Evolutionary conservation across 257 asterid genomes (phyloP), one percentile per base, ranked within the genome.

Genomic region (Dorcoceras hygrometricum): DNA sequence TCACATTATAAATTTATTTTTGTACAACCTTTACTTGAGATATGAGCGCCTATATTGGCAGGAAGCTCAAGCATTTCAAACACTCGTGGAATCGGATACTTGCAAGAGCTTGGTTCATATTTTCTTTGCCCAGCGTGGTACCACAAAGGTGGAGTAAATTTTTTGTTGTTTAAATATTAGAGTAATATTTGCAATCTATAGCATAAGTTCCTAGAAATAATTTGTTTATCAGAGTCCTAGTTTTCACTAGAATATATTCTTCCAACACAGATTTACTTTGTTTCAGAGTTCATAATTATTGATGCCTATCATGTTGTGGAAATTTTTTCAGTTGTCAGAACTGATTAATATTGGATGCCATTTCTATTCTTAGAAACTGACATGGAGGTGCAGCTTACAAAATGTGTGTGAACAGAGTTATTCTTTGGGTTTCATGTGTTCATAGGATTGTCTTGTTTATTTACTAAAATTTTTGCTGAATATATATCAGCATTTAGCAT

Each of bases 91-190:
- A 71, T 84, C 96, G 2, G 95, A 86, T 66, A 81, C 97, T 62
- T 87, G 96, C 89, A 90, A 76, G 91, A 84, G 96, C 76, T 84
- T 94, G 83, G 96, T 94, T 73, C 96, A 94, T 71, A 65, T 90
- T 76, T 94, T 94, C 93, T 89, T 94, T 78, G 85, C 99, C 65
- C 99, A 87, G 68, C 96, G 99, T 67, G 97, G 96, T 69, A 90
- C 99, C 50, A 80, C 92, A 25, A 88, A 75, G 99, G 99, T 94
- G 5, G 57, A 59, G 26, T 48, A 27, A 34, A 34, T 11, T 59
- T 31, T 43, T 46, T 19, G 19, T 16, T 8, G 22, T 46, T 46
- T 46, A 46, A 14, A 46, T 46, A 18, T 46, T 46, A 18, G 54
- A 46, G 54, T 46, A 46, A 46, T 16, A 46, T 46, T 46, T 46